A percentile compares a stretch with the other conserved stretches of the same genome.
phyloP scores from a whole-genome alignment of 73 alveolate species.

The Symbiodinium pilosum region DNA sequence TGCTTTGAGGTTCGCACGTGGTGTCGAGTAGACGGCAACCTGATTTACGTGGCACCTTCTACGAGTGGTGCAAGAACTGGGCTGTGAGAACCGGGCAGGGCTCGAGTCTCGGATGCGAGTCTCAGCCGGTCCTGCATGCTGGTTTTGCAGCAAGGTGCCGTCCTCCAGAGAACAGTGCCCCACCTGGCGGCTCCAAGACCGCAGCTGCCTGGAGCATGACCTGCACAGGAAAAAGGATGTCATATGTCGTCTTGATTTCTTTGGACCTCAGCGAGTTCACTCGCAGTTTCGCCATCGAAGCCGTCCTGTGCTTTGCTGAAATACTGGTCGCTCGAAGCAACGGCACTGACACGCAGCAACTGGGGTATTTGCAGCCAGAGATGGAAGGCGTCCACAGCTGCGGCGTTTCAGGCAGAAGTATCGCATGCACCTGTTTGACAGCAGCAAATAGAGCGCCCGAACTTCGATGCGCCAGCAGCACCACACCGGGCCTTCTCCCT shows the following conservation, averaged over 20 bases:
- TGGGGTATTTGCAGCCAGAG: constrained; percentile 24
- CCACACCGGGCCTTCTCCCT: constrained; percentile 31
- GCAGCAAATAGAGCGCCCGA: neutral
- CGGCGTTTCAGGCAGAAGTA: constrained; percentile 64
- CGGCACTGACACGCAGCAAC: neutral
- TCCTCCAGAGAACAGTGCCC: neutral
- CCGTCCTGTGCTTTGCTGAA: constrained; percentile 6
- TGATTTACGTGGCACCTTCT: neutral
- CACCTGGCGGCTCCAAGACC: constrained; percentile 53
- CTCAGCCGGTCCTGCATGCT: neutral
- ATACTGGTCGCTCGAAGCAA: no score
- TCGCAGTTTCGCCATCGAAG: constrained; percentile 55
- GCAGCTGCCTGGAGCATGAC: constrained; percentile 87
- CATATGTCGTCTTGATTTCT: neutral
- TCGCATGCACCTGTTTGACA: constrained; percentile 31
- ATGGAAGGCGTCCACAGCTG: constrained; percentile 68
- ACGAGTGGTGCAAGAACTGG: no score
- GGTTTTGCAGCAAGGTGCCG: no score
- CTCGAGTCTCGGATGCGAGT: neutral
- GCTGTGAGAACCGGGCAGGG: neutral
- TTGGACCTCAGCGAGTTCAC: constrained; percentile 61
- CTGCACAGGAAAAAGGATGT: neutral
- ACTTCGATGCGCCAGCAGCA: neutral
- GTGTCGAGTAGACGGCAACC: constrained; percentile 9
- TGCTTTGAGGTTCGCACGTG: neutral